A percentile compares a stretch with the other conserved stretches of the same genome.
These are phyloP conservation scores for Vinca minor DNA, from an alignment of 257 asterid genomes.

Conservation along the genomic window DNA sequence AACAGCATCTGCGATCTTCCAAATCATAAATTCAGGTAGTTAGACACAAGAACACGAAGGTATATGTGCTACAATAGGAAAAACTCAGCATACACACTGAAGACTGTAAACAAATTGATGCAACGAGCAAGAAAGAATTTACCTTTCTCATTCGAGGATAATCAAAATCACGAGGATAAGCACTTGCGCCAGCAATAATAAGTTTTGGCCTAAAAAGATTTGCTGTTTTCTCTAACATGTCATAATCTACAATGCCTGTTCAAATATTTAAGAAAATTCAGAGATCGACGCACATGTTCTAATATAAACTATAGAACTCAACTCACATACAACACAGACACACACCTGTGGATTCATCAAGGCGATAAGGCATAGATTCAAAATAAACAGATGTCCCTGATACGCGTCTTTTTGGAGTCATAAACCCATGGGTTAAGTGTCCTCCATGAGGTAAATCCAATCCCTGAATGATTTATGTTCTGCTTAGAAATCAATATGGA, in stretches of 20 bases:
- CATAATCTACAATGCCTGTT: conserved; percentile 83
- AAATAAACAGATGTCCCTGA: conserved; percentile 92
- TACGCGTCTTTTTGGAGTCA: conserved; percentile 90
- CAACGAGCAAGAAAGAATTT: background rate
- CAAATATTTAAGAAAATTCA: conserved; percentile 11
- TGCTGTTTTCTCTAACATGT: conserved; percentile 88
- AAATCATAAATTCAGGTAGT: conserved; percentile 6
- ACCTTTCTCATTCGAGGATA: conserved; percentile 89
- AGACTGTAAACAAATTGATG: background rate
- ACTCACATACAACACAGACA: background rate
- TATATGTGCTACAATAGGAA: background rate
- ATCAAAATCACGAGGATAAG: conserved; percentile 91
- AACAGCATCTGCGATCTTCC: conserved; percentile 78
- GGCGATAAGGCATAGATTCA: conserved; percentile 89
- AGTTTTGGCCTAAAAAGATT: conserved; percentile 85
- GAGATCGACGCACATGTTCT: background rate
- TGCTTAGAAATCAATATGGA: conserved; percentile 1
- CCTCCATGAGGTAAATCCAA: conserved; percentile 98
- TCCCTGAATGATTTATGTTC: conserved; percentile 43
- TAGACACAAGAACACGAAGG: conserved; percentile 8
- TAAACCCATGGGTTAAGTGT: conserved; percentile 91
- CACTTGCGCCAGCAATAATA: conserved; percentile 92
- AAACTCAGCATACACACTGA: background rate
- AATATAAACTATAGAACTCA: background rate
- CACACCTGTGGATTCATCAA: conserved; percentile 86